Base-by-base conservation (phyloP, 176 grass and related monocot genomes). In the Oryza australiensis region DNA sequence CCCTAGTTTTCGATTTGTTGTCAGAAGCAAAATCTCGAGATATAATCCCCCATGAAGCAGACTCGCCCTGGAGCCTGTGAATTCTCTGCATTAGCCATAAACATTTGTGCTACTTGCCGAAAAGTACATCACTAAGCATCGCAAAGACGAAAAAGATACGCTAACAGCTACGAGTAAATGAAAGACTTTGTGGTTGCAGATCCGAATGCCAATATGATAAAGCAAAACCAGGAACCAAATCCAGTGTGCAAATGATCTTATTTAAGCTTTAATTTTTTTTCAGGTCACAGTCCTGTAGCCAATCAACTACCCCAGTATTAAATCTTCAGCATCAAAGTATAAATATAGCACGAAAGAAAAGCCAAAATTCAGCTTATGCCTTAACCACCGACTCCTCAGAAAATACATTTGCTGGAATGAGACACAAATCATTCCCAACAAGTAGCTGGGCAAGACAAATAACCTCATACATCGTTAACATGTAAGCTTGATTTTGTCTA, bases 141-240 rank as follows among this genome's bases (percentile, higher is more conserved):
- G 65, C 65, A 43, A 53, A 53, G 78, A 37, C 22, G 87, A 89
- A 81, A 77, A 85, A 18, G 72, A 85, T 34, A 34, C 1, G 77
- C 22, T 51, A 43, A 64, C 71, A 81, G 62, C 35, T 68, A 64
- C 45, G 55, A 60, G 55, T 60, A 74, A 59, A 55, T 65, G 57
- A 7, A 63, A 42, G 26, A 65, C 37, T 76, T 63, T 42, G 32
- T 85, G 55, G 26, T 38, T 57, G 18, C n/a, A 76, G 33, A 75
- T 9, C 59, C 29, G 26, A 89, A 26, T 0, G 32, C 55, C 35
- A 66, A 57, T 23, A 33, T n/a, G 59, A 37, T 60, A 89, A 76
- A 86, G 78, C 57, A 67, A 89, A 86, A 85, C 72, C 83, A 73
- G 83, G 78, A 16, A 77, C 13, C 33, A 24, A 66, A 86, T 89